These are phyloP conservation scores for Zizania palustris DNA, from an alignment of 202 grass and related monocot genomes.

Conservation along the genomic window DNA sequence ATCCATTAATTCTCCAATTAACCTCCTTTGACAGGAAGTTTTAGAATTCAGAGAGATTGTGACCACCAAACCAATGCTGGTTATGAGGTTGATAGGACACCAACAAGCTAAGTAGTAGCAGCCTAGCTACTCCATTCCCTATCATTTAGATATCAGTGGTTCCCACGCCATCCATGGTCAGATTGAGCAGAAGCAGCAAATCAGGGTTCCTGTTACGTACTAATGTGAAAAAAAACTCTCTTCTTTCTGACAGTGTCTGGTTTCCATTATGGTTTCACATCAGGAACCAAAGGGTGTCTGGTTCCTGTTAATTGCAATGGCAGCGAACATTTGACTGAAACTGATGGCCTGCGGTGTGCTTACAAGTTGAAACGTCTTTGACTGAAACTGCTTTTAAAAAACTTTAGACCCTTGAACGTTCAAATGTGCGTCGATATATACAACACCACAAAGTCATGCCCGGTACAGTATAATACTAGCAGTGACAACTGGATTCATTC, in stretches of 20 bases:
- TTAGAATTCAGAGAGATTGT: constrained; percentile 12
- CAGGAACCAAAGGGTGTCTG: neutral
- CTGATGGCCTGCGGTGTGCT: constrained; percentile 23
- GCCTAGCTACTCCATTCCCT: constrained; percentile 14
- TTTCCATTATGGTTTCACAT: constrained; percentile 11
- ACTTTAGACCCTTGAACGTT: constrained; percentile 51
- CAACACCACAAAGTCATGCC: constrained; percentile 19
- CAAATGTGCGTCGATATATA: constrained; percentile 9
- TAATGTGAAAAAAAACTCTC: too few relatives aligned
- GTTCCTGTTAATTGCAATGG: neutral
- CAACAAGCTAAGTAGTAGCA: constrained; percentile 13
- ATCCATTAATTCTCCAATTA: neutral
- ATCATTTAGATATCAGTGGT: constrained; percentile 38
- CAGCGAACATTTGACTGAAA: too few relatives aligned
- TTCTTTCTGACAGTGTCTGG: neutral
- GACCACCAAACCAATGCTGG: constrained; percentile 38
- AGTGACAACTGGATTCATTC: constrained; percentile 30
- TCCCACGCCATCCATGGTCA: constrained; percentile 46
- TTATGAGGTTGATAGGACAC: constrained; percentile 30
- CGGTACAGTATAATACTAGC: constrained; percentile 29
- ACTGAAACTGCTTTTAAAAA: constrained; percentile 40
- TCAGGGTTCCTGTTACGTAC: too few relatives aligned
- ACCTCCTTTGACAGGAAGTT: constrained; percentile 20
- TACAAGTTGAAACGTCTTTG: constrained; percentile 49
- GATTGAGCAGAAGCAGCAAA: neutral